These are phyloP conservation scores for Plectosphaerella cucumerina DNA, from an alignment of 2,329 filamentous ascomycete species.

Conservation along the genomic window DNA sequence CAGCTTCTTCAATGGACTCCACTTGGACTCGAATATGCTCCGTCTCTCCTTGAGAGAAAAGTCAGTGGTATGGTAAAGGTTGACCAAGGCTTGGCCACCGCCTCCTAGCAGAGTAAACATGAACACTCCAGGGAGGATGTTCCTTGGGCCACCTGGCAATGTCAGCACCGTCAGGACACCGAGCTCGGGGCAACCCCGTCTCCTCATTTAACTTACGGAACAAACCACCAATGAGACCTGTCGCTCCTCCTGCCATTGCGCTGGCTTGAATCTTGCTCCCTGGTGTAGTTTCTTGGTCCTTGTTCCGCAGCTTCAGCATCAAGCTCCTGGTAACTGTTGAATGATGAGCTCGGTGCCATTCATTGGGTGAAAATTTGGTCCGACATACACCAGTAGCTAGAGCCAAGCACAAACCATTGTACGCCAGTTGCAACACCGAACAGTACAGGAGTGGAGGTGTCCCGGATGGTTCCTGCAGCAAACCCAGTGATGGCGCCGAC, in stretches of 20 bases:
- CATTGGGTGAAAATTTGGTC: neutral
- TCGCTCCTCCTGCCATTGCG: slow-evolving; percentile 64
- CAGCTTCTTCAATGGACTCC: slow-evolving; percentile 67
- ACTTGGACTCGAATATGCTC: slow-evolving; percentile 54
- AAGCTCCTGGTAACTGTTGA: slow-evolving; percentile 43
- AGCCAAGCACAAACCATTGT: slow-evolving; percentile 78
- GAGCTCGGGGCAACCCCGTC: neutral
- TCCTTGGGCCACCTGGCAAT: slow-evolving; percentile 43
- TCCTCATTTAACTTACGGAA: slow-evolving; percentile 41
- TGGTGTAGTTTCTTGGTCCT: slow-evolving; percentile 47
- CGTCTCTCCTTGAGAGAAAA: slow-evolving; percentile 26
- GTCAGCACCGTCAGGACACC: too few species aligned
- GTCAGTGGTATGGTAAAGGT: slow-evolving; percentile 20
- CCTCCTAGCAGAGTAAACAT: slow-evolving; percentile 41
- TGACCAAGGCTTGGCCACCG: slow-evolving; percentile 32
- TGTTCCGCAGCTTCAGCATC: slow-evolving; percentile 43
- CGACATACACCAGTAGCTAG: slow-evolving; percentile 67
- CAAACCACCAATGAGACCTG: slow-evolving; percentile 56
- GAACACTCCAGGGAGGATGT: slow-evolving; percentile 46
- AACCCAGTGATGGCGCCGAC: slow-evolving; percentile 62
- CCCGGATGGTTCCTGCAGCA: slow-evolving; percentile 66
- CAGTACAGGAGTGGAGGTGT: slow-evolving; percentile 56
- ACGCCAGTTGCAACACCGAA: slow-evolving; percentile 70
- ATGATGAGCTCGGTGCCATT: slow-evolving; percentile 7
- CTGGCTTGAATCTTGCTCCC: slow-evolving; percentile 64